Conservation (phyloP, 495 filamentous ascomycete species). For the Aspergillus olivimuriae region DNA sequence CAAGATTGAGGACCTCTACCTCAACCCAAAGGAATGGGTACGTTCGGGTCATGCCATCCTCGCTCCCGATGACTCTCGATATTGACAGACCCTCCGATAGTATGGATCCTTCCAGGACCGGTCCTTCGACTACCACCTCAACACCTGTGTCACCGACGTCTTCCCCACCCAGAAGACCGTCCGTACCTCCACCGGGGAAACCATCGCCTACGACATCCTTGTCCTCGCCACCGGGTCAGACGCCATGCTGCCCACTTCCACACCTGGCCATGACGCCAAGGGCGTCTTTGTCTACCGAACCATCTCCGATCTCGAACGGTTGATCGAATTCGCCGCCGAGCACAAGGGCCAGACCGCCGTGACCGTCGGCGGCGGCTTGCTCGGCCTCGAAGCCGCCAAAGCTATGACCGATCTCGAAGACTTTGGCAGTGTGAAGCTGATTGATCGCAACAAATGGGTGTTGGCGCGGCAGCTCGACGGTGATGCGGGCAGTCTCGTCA, state of each 20-base stretch:
- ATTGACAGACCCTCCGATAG: slow-evolving; percentile 18
- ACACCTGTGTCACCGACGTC: slow-evolving; percentile 72
- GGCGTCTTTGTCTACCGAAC: slow-evolving; percentile 96
- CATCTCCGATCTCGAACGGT: slow-evolving; percentile 72
- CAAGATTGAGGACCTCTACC: slow-evolving; percentile 81
- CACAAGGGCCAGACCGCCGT: slow-evolving; percentile 65
- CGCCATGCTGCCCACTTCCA: slow-evolving; percentile 72
- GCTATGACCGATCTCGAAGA: slow-evolving; percentile 86
- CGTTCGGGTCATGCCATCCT: neutral
- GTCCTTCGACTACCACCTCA: slow-evolving; percentile 74
- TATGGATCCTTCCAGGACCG: slow-evolving; percentile 54
- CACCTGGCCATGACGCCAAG: slow-evolving; percentile 76
- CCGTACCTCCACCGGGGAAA: slow-evolving; percentile 61
- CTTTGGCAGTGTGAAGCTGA: slow-evolving; percentile 71
- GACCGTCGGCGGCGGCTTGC: slow-evolving; percentile 84
- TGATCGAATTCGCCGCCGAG: slow-evolving; percentile 65
- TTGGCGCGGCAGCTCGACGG: slow-evolving; percentile 78
- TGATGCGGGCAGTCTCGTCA: slow-evolving; percentile 79
- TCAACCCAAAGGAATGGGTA: slow-evolving; percentile 89
- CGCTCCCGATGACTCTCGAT: neutral
- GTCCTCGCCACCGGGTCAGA: slow-evolving; percentile 91
- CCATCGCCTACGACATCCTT: slow-evolving; percentile 78
- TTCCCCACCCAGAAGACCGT: slow-evolving; percentile 58
- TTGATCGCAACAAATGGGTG: slow-evolving; percentile 89
- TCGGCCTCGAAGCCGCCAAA: slow-evolving; percentile 91